phyloP scores from a whole-genome alignment of 345 rosid species.

The Eucalyptus regnans region DNA sequence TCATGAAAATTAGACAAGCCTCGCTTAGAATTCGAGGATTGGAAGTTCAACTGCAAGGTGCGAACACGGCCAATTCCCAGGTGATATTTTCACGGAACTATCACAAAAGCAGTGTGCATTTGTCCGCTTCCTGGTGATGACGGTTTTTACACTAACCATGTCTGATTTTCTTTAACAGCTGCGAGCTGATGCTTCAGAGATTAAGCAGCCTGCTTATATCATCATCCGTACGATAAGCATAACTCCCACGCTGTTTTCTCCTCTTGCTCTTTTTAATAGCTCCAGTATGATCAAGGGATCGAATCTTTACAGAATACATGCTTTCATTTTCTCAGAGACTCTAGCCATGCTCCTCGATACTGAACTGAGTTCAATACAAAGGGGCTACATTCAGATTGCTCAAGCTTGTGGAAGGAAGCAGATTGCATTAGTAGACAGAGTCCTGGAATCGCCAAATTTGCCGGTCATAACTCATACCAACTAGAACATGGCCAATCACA shows the following conservation, averaged over 20 bases:
- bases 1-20: neutral
- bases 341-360: neutral
- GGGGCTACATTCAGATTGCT: neutral
- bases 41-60: neutral
- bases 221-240: neutral
- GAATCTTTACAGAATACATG: neutral
- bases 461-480: neutral
- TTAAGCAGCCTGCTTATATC: neutral
- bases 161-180: neutral
- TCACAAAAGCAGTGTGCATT: neutral
- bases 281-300: too few relatives aligned
- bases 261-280: too few relatives aligned
- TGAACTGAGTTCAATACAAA: neutral
- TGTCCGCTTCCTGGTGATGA: accelerated
- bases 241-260: accelerated
- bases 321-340: neutral
- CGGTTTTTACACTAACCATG: accelerated
- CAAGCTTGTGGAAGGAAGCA: neutral
- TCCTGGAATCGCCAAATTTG: neutral
- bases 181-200: neutral
- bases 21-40: accelerated
- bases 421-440: neutral
- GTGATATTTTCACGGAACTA: accelerated
- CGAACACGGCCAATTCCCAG: neutral
- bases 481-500: neutral